phyloP scores from a whole-genome alignment of 2,329 filamentous ascomycete species.

The Pseudogymnoascus sp. region DNA sequence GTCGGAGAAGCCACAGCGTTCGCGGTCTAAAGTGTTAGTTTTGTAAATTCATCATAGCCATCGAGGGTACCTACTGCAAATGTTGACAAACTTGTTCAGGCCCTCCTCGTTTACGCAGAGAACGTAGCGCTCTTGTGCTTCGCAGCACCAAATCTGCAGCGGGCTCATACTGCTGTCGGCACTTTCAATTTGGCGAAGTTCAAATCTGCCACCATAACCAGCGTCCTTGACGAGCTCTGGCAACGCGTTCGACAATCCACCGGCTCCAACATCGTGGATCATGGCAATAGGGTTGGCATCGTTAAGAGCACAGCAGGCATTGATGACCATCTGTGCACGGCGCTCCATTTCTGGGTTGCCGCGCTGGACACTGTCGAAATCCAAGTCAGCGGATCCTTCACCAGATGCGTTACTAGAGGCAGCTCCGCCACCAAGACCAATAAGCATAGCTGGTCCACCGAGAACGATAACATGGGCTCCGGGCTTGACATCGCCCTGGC shows the following conservation, averaged over 20 bases:
- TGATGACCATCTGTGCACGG: conserved; percentile 95
- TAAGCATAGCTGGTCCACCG: conserved; percentile 94
- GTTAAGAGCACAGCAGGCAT: conserved; percentile 81
- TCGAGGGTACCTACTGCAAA: conserved; percentile 44
- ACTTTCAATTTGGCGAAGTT: conserved; percentile 88
- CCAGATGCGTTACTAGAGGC: conserved; percentile 85
- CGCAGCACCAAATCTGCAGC: conserved; percentile 95
- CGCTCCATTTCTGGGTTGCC: conserved; percentile 96
- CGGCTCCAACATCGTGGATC: conserved; percentile 96
- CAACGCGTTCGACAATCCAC: conserved; percentile 74
- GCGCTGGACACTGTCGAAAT: conserved; percentile 95
- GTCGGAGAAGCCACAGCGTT: conserved; percentile 87
- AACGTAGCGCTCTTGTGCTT: conserved; percentile 94
- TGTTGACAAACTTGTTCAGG: conserved; percentile 68
- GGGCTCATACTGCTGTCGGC: conserved; percentile 90
- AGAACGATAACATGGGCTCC: conserved; percentile 91
- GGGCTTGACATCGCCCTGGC: conserved; percentile 68
- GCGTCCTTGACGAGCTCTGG: conserved; percentile 90
- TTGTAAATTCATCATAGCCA: neutral
- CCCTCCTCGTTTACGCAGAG: conserved; percentile 76
- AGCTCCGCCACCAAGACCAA: conserved; percentile 90
- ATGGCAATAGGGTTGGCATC: conserved; percentile 85
- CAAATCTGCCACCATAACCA: conserved; percentile 82
- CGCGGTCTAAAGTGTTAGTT: conserved; percentile 51
- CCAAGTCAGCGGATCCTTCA: conserved; percentile 83